Base-by-base conservation (phyloP, 2,329 filamentous ascomycete genomes). In the Ophiognomonia clavigignenti-juglandacearum region DNA sequence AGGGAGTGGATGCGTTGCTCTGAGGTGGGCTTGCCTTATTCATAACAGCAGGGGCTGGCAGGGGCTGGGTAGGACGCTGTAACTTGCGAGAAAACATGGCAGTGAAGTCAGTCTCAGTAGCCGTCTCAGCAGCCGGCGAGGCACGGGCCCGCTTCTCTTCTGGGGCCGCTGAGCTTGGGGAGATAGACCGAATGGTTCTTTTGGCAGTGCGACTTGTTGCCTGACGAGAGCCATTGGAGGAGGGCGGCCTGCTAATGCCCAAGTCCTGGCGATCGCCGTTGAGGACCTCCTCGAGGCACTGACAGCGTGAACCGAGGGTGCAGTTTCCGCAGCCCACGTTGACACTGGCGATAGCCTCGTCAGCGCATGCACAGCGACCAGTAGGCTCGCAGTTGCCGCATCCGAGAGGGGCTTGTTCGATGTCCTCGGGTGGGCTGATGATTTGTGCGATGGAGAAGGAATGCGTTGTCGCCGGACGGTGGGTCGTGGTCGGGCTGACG, bases 41-140 rank as follows among this genome's bases (percentile, higher is more conserved):
- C 42, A 45, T 26, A 23, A 65, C 53, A 40, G 66, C 69, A n/a
- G 65, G 59, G 18, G 62, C 60, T 38, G 53, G 66, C 53, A 54
- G 59, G 32, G 53, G 54, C 39, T 54, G 26, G n/a, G 53, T 51
- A 58, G 38, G 54, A 53, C 43, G 55, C 61, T 56, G 42, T 69
- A 39, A 61, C 55, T 72, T 69, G 60, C 72, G 69, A 46, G 77
- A 70, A 60, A 86, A 86, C 55, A 80, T 75, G 52, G 76, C 66
- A 6, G 86, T 89, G 56, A 90, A 90, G 61, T 91, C 86, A 38
- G 84, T 84, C 65, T 90, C 87, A 53, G 82, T 75, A n/a, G 49
- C 49, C 4, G 45, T 70, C 64, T 13, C 65, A 63, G 46, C 77
- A 24, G 24, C 35, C 71, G 34, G 34, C 20, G 46, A 52, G 3